Percentiles rank a stretch among this genome's conserved stretches.
Conservation (phyloP, 2,329 filamentous ascomycete genomes). For the Helicocarpus griseus region DNA sequence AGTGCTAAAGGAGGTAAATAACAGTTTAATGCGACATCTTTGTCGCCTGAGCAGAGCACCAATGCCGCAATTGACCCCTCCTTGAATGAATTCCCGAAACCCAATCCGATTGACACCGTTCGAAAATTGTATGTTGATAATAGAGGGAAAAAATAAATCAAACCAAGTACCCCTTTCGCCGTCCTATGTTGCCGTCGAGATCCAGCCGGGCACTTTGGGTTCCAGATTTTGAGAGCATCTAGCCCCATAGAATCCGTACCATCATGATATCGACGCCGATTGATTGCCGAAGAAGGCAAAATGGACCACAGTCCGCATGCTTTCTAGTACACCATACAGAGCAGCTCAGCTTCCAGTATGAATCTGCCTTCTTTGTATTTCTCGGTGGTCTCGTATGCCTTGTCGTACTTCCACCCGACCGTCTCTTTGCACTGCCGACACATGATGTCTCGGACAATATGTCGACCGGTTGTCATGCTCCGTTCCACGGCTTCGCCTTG, state of each 20-base stretch:
- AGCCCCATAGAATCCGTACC: not conserved
- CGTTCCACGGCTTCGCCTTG: slow-evolving; percentile 76
- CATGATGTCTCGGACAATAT: slow-evolving; percentile 85
- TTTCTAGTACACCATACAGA: slow-evolving; percentile 62
- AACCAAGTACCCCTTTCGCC: not conserved
- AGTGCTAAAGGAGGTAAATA: not conserved
- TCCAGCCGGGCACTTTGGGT: not conserved
- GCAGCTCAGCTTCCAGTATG: slow-evolving; percentile 83
- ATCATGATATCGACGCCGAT: not conserved
- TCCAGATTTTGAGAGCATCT: not conserved
- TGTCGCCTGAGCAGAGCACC: no score
- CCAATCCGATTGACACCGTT: not conserved
- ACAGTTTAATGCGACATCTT: no score
- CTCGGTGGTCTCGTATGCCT: slow-evolving; percentile 81
- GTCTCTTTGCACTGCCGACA: slow-evolving; percentile 87
- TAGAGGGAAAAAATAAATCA: not conserved
- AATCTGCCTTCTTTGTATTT: slow-evolving; percentile 99
- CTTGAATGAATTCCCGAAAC: not conserved
- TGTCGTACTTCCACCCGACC: slow-evolving; percentile 98
- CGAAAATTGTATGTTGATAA: no score
- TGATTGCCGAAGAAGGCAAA: not conserved
- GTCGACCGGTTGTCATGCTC: slow-evolving; percentile 94
- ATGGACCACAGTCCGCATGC: not conserved
- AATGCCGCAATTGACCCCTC: not conserved
- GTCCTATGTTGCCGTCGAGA: not conserved